Evolutionary conservation across 2,329 filamentous ascomycete genomes (phyloP).

Genomic region (Mycocentrospora acerina): DNA sequence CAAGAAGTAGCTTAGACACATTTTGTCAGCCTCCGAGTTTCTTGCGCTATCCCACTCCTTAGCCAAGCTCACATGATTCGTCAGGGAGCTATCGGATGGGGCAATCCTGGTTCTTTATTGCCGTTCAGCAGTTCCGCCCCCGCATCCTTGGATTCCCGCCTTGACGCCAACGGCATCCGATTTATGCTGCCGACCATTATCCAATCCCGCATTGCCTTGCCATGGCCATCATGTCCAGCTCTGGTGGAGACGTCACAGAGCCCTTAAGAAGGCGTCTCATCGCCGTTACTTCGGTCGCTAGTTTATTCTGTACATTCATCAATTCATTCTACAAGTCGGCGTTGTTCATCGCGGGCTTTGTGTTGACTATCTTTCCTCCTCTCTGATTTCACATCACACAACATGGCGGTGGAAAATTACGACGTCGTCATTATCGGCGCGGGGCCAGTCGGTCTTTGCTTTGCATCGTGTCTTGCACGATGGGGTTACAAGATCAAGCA

Average conservation of each 20-base stretch:
- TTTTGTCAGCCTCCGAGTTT: not conserved
- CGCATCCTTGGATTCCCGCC: constrained; percentile 8
- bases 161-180: constrained; percentile 22
- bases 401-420: constrained; percentile 51
- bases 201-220: constrained; percentile 26
- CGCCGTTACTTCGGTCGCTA: constrained; percentile 8
- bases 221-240: constrained; percentile 18
- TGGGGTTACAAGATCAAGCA: constrained; percentile 97
- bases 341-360: too few species aligned
- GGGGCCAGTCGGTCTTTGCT: constrained; percentile 82
- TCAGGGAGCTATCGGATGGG: not conserved
- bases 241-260: constrained; percentile 16
- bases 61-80: too few species aligned
- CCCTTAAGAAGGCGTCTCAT: constrained; percentile 2
- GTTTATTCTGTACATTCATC: constrained; percentile 6
- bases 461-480: constrained; percentile 83
- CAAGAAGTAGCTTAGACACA: not conserved
- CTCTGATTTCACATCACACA: constrained; percentile 1
- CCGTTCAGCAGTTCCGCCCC: constrained; percentile 27
- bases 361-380: not conserved
- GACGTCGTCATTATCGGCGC: constrained; percentile 83
- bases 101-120: constrained; percentile 20
- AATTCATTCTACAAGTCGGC: not conserved
- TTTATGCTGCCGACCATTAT: constrained; percentile 23
- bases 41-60: not conserved